These are phyloP conservation scores for Agrocybe praecox DNA, from an alignment of 768 basidiomycete genomes.

Conservation along the genomic window DNA sequence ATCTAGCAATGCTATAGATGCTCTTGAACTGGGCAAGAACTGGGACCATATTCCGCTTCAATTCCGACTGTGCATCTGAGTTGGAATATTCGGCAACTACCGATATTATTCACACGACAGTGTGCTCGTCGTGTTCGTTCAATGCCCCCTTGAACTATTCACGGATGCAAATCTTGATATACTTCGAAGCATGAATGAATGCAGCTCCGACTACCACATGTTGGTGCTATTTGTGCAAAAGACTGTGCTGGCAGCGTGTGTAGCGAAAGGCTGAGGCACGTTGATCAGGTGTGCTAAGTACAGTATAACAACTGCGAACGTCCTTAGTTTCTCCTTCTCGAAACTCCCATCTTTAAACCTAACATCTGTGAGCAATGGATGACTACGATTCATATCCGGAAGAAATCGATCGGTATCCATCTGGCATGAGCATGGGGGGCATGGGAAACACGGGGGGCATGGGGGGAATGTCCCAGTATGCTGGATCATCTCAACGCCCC, in stretches of 20 bases:
- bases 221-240: neutral
- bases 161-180: too few species aligned
- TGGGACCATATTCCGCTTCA: too few species aligned
- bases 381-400: neutral
- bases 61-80: too few species aligned
- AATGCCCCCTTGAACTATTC: too few species aligned
- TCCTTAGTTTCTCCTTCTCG: neutral
- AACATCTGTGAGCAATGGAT: neutral
- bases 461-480: neutral
- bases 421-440: neutral
- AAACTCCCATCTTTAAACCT: neutral
- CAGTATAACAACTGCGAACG: neutral
- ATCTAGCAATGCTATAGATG: too few species aligned
- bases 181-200: too few species aligned
- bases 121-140: too few species aligned
- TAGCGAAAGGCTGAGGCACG: neutral
- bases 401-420: neutral
- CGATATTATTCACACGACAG: too few species aligned
- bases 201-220: neutral
- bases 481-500: neutral
- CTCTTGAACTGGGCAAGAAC: too few species aligned
- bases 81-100: too few species aligned
- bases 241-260: neutral
- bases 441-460: neutral
- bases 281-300: neutral